These are phyloP conservation scores for Penicillium pancosmium DNA, from an alignment of 495 filamentous ascomycete species.

Conservation along the genomic window DNA sequence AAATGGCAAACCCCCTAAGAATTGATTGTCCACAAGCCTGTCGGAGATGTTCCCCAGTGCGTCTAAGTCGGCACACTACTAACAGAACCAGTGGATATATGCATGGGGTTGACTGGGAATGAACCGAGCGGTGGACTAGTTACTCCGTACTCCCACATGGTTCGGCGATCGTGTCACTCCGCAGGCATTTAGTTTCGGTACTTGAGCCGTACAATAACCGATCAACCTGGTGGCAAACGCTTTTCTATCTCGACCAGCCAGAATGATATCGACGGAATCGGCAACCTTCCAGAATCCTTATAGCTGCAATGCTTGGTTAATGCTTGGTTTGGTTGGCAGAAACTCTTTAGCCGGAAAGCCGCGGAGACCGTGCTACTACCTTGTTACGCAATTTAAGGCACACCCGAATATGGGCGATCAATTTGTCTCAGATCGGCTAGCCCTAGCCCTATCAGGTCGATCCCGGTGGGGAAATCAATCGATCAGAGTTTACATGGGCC, in stretches of 20 bases:
- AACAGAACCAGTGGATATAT: neutral
- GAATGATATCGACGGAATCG: neutral
- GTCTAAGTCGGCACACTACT: conserved; percentile 3
- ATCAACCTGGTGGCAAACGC: conserved; percentile 1
- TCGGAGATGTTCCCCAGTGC: conserved; percentile 27
- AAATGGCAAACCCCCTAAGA: conserved; percentile 1
- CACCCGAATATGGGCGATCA: conserved; percentile 7
- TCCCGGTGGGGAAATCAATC: neutral
- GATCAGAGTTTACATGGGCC: conserved; percentile 1
- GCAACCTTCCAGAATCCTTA: neutral
- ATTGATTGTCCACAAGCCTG: neutral
- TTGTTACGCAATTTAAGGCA: conserved; percentile 4
- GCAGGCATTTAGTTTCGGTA: neutral
- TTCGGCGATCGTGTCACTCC: neutral
- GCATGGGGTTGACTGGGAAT: conserved; percentile 6
- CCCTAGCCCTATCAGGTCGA: conserved; percentile 2
- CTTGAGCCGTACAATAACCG: neutral
- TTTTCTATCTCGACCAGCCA: neutral
- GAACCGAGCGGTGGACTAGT: neutral
- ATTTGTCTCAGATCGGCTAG: conserved; percentile 6
- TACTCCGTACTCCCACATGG: neutral
- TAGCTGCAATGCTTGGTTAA: neutral
- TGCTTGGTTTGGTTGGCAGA: neutral
- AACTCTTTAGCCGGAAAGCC: neutral
- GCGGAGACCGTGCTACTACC: neutral